Evolutionary conservation across 139 green algal species (phyloP).

Genomic region (Chlorella vulgaris): DNA sequence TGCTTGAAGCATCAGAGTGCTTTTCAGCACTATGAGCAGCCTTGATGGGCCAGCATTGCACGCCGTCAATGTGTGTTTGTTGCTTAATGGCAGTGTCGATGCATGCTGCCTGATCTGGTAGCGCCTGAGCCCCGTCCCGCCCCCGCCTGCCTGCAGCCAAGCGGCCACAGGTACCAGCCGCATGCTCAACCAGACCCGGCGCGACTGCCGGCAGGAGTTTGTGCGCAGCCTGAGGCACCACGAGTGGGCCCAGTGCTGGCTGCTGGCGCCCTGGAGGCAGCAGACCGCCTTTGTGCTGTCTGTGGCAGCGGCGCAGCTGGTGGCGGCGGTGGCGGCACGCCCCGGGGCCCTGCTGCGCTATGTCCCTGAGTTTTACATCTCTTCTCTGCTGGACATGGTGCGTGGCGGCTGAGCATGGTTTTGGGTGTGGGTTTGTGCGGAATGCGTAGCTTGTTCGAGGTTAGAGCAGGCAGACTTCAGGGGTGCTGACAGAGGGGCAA

Average conservation of each 20-base stretch:
- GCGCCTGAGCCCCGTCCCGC: no score
- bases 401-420: no score
- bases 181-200: slow-evolving; percentile 13
- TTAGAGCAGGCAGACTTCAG: no score
- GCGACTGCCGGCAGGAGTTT: slow-evolving; percentile 24
- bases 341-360: slow-evolving; percentile 55
- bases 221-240: slow-evolving; percentile 7
- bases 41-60: no score
- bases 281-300: slow-evolving; percentile 29
- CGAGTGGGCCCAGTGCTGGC: slow-evolving; percentile 40
- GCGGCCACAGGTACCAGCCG: neutral
- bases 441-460: no score
- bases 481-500: neutral
- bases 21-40: no score
- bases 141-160: neutral
- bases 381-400: slow-evolving; percentile 71
- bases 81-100: no score
- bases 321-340: slow-evolving; percentile 26
- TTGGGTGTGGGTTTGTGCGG: slow-evolving; percentile 22
- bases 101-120: no score
- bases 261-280: slow-evolving; percentile 50
- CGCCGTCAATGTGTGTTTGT: no score
- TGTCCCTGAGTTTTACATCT: slow-evolving; percentile 73
- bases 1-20: no score
- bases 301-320: slow-evolving; percentile 34